Base-by-base conservation (phyloP, 2,329 filamentous ascomycete species). In the Pseudocercospora eumusae region DNA sequence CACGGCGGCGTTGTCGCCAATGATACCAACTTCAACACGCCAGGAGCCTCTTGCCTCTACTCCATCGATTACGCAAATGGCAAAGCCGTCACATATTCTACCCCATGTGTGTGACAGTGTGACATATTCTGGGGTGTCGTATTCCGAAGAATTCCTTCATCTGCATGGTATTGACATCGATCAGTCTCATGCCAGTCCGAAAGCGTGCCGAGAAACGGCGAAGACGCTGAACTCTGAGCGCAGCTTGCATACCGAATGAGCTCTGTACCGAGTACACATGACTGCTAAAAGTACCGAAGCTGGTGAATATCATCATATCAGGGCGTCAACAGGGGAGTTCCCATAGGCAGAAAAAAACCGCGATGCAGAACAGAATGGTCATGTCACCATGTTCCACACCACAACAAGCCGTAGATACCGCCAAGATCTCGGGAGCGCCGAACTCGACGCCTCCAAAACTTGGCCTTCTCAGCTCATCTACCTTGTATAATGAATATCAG, bases 51-150 rank as follows among this genome's bases (percentile, higher is more conserved):
- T 13, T 36, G 33, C 33, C 33, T 36, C 33, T 15, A 36, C n/a
- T 13, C n/a, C 4, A 15, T 36, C 33, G 15, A 36, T 7, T 11
- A 36, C 13, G 33, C 33, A 8, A 36, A 36, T 36, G 33, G 33
- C 33, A 36, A 36, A 7, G 33, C 33, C 11, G 33, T 13, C 33
- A 36, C 33, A 5, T 36, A 36, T 5, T 11, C 44, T 47, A 2
- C 9, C 44, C 56, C 56, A 57, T 15, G 56, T 57, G 15, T 57
- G 56, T 13, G 56, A 57, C 4, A 57, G 23, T 25, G 36, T 57
- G 25, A 42, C 56, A 47, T 57, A 50, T 27, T 57, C 23, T n/a
- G 56, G 56, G 13, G 47, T 50, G 18, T 50, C 56, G 18, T n/a
- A n/a, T 18, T 15, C 20, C 42, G 20, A 47, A 57, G 27, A 57